Percentiles rank a stretch among this genome's conserved stretches.
phyloP scores from a whole-genome alignment of 768 basidiomycete genomes.

The Rhizopogon vulgaris region DNA sequence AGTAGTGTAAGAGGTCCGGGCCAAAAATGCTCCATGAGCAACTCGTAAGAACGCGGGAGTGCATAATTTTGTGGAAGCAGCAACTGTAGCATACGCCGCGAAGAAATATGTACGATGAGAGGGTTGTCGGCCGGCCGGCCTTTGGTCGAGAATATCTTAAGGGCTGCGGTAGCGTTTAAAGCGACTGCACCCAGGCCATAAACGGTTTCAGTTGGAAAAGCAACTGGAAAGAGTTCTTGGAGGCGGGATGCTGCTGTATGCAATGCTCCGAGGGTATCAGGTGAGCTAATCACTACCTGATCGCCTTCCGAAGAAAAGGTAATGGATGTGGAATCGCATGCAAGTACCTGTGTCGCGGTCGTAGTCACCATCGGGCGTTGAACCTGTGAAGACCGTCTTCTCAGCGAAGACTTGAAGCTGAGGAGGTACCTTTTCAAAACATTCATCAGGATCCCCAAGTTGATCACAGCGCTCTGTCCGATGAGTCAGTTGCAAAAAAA shows the following conservation, averaged over 20 bases:
- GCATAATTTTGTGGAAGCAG: conserved; percentile 64
- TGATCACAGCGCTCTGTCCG: not conserved
- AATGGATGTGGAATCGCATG: conserved; percentile 60
- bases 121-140: conserved; percentile 95
- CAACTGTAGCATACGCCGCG: conserved; percentile 67
- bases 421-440: conserved; percentile 3
- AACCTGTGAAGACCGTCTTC: not conserved
- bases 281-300: conserved; percentile 42
- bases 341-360: conserved; percentile 37
- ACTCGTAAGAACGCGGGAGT: conserved; percentile 59
- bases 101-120: conserved; percentile 94
- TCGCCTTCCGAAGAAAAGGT: conserved; percentile 40
- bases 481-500: not conserved
- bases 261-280: conserved; percentile 48
- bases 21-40: conserved; percentile 84
- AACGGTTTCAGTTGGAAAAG: conserved; percentile 96
- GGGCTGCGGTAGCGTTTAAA: conserved; percentile 53
- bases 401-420: conserved; percentile 22
- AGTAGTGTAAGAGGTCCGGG: conserved; percentile 91
- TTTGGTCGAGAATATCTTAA: conserved; percentile 81
- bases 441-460: conserved; percentile 1
- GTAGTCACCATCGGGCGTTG: conserved; percentile 10
- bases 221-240: conserved; percentile 50
- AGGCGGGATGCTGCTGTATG: conserved; percentile 51
- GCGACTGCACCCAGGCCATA: conserved; percentile 95